phyloP scores from a whole-genome alignment of 2,329 filamentous ascomycete genomes.

The Aspergillus alliaceus region DNA sequence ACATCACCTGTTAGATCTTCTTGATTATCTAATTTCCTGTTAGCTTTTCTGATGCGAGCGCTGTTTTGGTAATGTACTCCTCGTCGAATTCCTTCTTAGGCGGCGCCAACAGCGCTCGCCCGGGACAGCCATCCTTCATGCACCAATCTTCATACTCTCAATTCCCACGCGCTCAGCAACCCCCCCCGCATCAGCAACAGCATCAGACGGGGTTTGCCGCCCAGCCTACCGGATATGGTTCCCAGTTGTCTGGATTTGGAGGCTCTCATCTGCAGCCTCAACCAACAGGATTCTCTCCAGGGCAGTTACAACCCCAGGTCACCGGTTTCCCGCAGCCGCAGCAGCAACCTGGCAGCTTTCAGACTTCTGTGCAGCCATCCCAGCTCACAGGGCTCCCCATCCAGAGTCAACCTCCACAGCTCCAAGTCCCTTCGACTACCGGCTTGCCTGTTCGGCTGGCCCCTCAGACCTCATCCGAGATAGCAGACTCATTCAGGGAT shows the following conservation, averaged over 20 bases:
- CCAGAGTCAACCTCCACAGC: slow-evolving; percentile 37
- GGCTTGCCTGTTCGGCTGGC: slow-evolving; percentile 54
- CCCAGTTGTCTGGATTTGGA: slow-evolving; percentile 56
- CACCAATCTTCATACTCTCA: slow-evolving; percentile 50
- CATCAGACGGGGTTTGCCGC: slow-evolving; percentile 54
- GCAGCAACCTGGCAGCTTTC: slow-evolving; percentile 45
- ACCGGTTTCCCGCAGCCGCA: slow-evolving; percentile 51
- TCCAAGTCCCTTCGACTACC: slow-evolving; percentile 47
- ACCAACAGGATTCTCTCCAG: slow-evolving; percentile 63
- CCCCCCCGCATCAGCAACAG: slow-evolving; percentile 46
- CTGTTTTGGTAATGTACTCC: slow-evolving; percentile 70
- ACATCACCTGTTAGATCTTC: slow-evolving; percentile 5
- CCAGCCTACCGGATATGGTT: slow-evolving; percentile 57
- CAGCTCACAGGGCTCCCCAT: slow-evolving; percentile 60
- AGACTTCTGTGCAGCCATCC: slow-evolving; percentile 56
- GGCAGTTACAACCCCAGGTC: slow-evolving; percentile 48
- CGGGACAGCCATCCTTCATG: slow-evolving; percentile 60
- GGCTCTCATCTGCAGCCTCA: slow-evolving; percentile 61
- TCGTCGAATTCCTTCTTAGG: slow-evolving; percentile 84
- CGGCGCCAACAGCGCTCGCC: slow-evolving; percentile 72
- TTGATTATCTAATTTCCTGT: neutral
- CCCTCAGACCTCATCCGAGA: slow-evolving; percentile 61
- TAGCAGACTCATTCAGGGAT: slow-evolving; percentile 62
- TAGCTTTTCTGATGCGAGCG: slow-evolving; percentile 25
- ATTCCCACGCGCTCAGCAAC: slow-evolving; percentile 46